Conservation (phyloP, 805 yeast species). For the Nakazawaea holstii region DNA sequence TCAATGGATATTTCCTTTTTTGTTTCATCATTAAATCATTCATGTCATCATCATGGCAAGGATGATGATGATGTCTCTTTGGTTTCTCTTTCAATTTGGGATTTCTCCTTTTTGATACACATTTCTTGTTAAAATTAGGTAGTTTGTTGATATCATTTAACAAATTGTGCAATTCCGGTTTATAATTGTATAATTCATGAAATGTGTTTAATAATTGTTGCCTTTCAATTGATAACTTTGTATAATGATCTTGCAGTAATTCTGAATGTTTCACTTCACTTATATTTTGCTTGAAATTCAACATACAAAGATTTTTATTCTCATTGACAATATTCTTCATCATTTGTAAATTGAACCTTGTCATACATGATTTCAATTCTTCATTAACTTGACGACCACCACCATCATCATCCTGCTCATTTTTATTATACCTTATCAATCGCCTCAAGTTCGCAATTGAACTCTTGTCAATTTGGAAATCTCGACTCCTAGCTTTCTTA, state of each 20-base stretch:
- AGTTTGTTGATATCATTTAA: slow-evolving; percentile 2
- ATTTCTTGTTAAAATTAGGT: slow-evolving; percentile 3
- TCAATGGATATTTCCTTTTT: neutral
- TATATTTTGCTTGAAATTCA: neutral
- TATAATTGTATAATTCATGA: slow-evolving; percentile 2
- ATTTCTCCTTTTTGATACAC: neutral
- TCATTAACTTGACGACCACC: neutral
- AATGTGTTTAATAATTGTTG: neutral
- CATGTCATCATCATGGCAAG: neutral
- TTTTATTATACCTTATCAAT: neutral
- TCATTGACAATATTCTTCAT: neutral
- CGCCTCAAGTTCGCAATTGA: neutral
- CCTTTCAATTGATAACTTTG: neutral
- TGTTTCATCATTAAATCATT: neutral
- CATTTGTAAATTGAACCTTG: neutral
- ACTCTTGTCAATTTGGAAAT: neutral
- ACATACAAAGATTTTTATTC: neutral
- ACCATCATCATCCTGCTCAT: no score
- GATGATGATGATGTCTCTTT: neutral
- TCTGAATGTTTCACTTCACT: neutral
- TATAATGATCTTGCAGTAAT: neutral
- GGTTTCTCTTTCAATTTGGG: neutral
- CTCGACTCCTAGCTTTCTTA: neutral
- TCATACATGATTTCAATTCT: neutral
- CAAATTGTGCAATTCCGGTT: slow-evolving; percentile 1